phyloP scores from a whole-genome alignment of 2,329 filamentous ascomycete species.

The Colletotrichum theobromicola region DNA sequence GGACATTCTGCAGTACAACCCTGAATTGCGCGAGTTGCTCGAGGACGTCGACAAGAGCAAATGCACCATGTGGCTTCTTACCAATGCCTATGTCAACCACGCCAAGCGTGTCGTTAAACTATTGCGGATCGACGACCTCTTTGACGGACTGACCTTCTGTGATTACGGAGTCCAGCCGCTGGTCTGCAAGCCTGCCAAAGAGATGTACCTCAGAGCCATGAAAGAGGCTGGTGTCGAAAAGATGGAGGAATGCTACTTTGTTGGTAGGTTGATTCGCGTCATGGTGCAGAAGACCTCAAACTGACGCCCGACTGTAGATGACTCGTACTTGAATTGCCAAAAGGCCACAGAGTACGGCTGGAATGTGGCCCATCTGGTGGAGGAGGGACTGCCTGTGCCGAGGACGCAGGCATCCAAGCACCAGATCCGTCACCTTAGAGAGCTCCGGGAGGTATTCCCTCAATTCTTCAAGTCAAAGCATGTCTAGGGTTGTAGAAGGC shows the following conservation, averaged over 20 bases:
- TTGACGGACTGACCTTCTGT: constrained; percentile 95
- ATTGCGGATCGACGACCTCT: constrained; percentile 83
- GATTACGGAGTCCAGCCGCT: constrained; percentile 79
- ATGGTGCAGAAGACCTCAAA: not conserved
- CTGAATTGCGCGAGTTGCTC: constrained; percentile 75
- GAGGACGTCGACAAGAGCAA: constrained; percentile 83
- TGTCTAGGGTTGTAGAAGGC: not conserved
- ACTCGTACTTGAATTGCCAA: constrained; percentile 83
- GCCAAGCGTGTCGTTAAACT: constrained; percentile 82
- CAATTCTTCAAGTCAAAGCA: constrained; percentile 76
- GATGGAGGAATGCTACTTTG: constrained; percentile 83
- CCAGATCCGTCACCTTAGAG: constrained; percentile 76
- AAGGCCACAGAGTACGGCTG: constrained; percentile 82
- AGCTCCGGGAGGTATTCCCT: constrained; percentile 79
- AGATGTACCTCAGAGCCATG: constrained; percentile 92
- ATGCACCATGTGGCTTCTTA: constrained; percentile 91
- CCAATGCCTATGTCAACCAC: constrained; percentile 93
- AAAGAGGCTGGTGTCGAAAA: constrained; percentile 74
- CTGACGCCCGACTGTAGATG: constrained; percentile 61
- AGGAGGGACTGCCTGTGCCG: constrained; percentile 72
- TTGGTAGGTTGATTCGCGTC: constrained; percentile 67
- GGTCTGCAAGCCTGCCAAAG: constrained; percentile 83
- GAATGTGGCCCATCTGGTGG: constrained; percentile 85
- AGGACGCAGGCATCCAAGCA: constrained; percentile 70
- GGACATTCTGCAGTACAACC: constrained; percentile 79